Evolutionary conservation across 139 green algal genomes (phyloP).

Genomic region (Chlamydomonas incerta): DNA sequence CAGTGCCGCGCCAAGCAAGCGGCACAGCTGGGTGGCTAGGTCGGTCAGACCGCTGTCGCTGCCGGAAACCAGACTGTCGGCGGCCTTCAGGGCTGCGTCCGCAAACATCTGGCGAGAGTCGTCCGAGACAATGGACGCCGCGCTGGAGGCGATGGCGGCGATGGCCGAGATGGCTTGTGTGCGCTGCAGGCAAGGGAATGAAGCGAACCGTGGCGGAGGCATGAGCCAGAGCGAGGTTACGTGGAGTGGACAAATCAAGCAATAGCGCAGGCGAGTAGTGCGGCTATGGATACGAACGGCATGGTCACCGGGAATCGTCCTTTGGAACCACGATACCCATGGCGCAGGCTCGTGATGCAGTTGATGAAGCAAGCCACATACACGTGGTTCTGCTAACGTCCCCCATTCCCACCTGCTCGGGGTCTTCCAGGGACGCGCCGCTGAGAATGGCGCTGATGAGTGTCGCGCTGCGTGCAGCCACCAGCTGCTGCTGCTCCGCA

Average conservation of each 20-base stretch:
- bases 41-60: background rate
- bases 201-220: no score
- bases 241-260: no score
- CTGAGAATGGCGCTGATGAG: background rate
- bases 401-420: background rate
- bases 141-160: background rate
- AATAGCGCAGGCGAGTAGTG: no score
- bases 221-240: no score
- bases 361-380: no score
- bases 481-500: background rate
- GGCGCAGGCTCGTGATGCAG: no score
- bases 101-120: background rate
- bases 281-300: no score
- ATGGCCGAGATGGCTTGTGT: background rate
- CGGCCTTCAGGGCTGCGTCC: no score
- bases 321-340: no score
- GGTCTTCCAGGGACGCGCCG: background rate
- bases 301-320: no score
- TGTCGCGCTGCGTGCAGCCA: background rate
- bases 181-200: no score
- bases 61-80: background rate
- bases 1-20: background rate
- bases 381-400: no score
- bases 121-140: background rate
- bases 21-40: background rate